A percentile compares a stretch with the other conserved stretches of the same genome.
Conservation (phyloP, 306 rosid species). For the Senna tora region DNA sequence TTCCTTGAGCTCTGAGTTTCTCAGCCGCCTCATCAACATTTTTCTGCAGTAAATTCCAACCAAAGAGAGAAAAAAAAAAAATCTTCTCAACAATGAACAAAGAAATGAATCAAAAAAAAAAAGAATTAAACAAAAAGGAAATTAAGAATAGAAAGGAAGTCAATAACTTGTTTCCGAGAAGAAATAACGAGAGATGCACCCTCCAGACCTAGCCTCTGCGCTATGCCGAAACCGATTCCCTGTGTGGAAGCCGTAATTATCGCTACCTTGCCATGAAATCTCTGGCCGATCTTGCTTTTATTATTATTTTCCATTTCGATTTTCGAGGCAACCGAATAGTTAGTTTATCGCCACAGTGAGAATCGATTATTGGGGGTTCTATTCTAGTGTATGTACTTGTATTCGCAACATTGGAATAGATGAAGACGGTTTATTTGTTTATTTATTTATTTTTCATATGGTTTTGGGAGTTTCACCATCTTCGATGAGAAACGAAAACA, state of each 20-base stretch:
- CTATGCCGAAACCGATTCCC: constrained; percentile 88
- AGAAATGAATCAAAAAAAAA: not conserved
- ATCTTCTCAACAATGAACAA: not conserved
- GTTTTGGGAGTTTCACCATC: too few relatives aligned
- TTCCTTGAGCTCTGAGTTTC: constrained; percentile 71
- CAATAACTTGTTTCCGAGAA: constrained; percentile 80
- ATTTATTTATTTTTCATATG: too few relatives aligned
- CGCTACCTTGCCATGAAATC: constrained; percentile 80
- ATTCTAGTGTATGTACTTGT: too few relatives aligned
- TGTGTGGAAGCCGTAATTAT: constrained; percentile 94
- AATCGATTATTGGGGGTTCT: too few relatives aligned
- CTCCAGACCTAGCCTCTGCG: constrained; percentile 87
- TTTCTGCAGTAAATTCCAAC: constrained; percentile 53
- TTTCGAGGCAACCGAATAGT: not conserved
- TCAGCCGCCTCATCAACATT: constrained; percentile 89
- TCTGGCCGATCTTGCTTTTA: constrained; percentile 33
- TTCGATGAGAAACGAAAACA: too few relatives aligned
- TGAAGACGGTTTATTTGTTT: too few relatives aligned
- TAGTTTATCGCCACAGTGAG: too few relatives aligned
- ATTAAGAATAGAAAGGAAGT: not conserved
- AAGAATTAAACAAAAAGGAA: not conserved
- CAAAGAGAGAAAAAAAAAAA: constrained; percentile 18
- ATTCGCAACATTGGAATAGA: too few relatives aligned
- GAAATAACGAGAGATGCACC: constrained; percentile 91
- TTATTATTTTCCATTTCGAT: constrained; percentile 51